Evolutionary conservation across 2,329 filamentous ascomycete species (phyloP), one percentile per base, ranked within the genome.

Genomic region (Hymenoscyphus fraxineus): DNA sequence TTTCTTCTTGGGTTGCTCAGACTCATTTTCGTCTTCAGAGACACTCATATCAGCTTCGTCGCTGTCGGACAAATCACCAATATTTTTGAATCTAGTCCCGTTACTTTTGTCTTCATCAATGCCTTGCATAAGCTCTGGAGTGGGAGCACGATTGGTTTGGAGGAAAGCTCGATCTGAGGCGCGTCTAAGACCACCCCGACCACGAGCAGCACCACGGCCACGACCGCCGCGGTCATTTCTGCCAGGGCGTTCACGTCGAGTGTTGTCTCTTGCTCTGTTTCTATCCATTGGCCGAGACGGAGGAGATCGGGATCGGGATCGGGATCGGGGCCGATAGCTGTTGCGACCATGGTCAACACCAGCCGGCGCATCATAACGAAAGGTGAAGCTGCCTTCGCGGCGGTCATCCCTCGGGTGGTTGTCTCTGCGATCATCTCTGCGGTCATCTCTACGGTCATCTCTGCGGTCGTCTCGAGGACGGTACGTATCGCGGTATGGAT

Each of bases 1-100:
- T 71, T 84, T 84, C 59, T 72, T 74, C 2, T 76, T 77, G 13
- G 80, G 80, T 63, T 80, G 75, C 57, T 77, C 67, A 16, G 64
- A 59, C 15, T 70, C 72, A 74, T 68, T 67, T 61, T 79, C 79
- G 62, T 76, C 76, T 4, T 78, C 77, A 0, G 85, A 88, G 6
- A 87, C 83, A 56, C 88, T 85, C 85, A 88, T 88, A 2, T 82
- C 85, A 15, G 71, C 68, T 68, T 85, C 80, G 73, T 88, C 86
- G 59, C 85, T 86, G 68, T 88, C 85, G 0, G 85, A 87, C 32
- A 88, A 75, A 16, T 87, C 82, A 40, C 86, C 83, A 5, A 87
- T 59, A 41, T 82, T 74, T 60, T 81, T 80, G 70, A 83, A 89
- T 56, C 82, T 86, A 13, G 80, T 80, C 59, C 63, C 68, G 35